Evolutionary conservation across 139 green algal genomes (phyloP).

Genomic region (Tetradesmus obliquus): DNA sequence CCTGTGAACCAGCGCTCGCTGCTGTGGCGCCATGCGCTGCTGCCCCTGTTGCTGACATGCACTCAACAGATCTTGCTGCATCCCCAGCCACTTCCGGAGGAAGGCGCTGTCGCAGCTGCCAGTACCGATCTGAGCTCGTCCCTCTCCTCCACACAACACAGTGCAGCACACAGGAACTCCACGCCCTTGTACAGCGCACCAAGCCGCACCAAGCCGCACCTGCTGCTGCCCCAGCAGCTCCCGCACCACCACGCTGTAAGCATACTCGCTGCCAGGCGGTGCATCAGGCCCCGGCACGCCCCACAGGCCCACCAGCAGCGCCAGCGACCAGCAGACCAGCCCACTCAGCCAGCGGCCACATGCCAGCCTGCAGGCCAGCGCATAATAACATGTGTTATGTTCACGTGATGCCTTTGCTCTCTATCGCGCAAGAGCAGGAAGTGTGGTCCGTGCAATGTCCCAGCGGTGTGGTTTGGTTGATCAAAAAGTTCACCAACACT

Average conservation of each 20-base stretch:
- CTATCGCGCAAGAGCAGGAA: no score
- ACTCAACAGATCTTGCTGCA: neutral
- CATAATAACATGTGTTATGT: no score
- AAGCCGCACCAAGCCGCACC: neutral
- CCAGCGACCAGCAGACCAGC: slow-evolving; percentile 28
- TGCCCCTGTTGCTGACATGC: neutral
- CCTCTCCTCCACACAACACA: no score
- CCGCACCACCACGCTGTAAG: neutral
- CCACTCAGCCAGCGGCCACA: neutral
- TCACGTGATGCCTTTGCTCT: no score
- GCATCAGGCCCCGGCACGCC: slow-evolving; percentile 23
- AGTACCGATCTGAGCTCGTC: no score
- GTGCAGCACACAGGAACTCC: no score
- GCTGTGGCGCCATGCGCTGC: neutral
- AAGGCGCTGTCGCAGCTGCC: no score
- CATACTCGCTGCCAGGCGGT: neutral
- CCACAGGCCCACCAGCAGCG: slow-evolving; percentile 27
- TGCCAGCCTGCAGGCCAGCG: neutral
- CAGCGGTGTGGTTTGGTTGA: no score
- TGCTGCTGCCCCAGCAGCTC: slow-evolving; percentile 3
- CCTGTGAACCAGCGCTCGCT: neutral
- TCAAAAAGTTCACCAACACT: no score
- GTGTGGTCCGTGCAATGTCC: no score
- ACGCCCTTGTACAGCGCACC: no score
- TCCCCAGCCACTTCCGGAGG: no score